Base-by-base conservation (phyloP, 352 stramenopile species). In the Globisporangium takayamanum region DNA sequence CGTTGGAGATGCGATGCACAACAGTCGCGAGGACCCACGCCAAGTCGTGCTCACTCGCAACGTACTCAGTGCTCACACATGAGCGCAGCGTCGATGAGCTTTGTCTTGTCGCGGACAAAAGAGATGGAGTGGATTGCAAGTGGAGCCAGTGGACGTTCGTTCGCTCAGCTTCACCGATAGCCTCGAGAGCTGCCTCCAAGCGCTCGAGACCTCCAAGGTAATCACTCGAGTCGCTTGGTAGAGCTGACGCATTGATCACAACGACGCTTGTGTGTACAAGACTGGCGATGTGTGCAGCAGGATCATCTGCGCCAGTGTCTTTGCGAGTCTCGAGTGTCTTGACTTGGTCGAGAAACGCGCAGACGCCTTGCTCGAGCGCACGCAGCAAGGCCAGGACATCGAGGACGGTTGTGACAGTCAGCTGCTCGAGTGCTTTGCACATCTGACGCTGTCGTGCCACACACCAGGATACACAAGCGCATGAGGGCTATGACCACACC, bases 1-100 rank as follows among this genome's bases (percentile, higher is more conserved):
- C 44, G 12, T 53, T 22, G 6, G 25, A 26, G 22, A 63, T 66
- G 5, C 59, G 26, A 7, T 63, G 33, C n/a, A 69, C 45, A 12
- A 63, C 54, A 25, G 42, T 55, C 25, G 59, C 42, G 16, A 69
- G 45, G 0, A 53, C 63, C 59, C 59, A 67, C 49, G 59, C 59
- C 16, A 63, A 45, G 50, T 69, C 59, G 16, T 39, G 55, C 12
- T 50, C 48, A 20, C 59, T 57, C 18, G 12, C 45, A 51, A 47
- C 10, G 22, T 57, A 69, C 22, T 66, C 63, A 22, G 60, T 55
- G 14, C 57, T 58, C 18, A 66, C 6, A 16, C 7, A 25, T 3
- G 28, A 44, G 2, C 39, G 39, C 39, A 14, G 16, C 39, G 39
- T 45, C 16, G 12, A 5, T 44, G 50, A 5, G 5, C 5, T 30